Evolutionary conservation across 495 filamentous ascomycete species (phyloP).

Genomic region (Penicillium arizonense): DNA sequence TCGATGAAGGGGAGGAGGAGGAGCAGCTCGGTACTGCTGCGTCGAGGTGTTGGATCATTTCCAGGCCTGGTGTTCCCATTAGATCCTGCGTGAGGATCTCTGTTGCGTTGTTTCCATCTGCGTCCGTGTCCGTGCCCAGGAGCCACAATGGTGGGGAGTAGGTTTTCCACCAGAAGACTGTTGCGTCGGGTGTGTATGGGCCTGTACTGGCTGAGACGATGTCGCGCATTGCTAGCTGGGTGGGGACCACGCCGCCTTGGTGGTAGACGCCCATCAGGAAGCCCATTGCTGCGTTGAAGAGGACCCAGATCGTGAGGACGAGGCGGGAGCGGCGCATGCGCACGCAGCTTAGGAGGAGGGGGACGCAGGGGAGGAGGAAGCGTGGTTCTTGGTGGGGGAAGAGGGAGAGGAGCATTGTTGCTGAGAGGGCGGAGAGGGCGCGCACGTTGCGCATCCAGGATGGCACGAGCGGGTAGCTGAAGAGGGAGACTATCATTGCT

Average conservation of each 20-base stretch:
- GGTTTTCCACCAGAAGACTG: constrained; percentile 94
- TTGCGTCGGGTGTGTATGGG: constrained; percentile 47
- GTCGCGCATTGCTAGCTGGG: constrained; percentile 58
- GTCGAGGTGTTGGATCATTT: constrained; percentile 59
- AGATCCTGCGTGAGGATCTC: constrained; percentile 69
- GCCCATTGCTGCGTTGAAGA: constrained; percentile 79
- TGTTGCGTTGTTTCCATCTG: constrained; percentile 22
- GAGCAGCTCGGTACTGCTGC: constrained; percentile 54
- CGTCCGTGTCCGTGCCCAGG: constrained; percentile 68
- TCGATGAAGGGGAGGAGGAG: constrained; percentile 40
- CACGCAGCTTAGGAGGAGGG: constrained; percentile 82
- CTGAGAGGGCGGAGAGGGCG: constrained; percentile 74
- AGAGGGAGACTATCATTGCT: constrained; percentile 58
- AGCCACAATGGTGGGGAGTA: constrained; percentile 94
- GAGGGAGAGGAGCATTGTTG: constrained; percentile 72
- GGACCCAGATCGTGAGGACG: constrained; percentile 71
- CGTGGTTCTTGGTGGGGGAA: constrained; percentile 95
- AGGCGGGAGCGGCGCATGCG: constrained; percentile 61
- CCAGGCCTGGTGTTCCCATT: constrained; percentile 70
- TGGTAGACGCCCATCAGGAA: constrained; percentile 90
- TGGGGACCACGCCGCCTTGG: constrained; percentile 87
- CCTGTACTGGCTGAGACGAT: constrained; percentile 28
- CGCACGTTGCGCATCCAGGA: constrained; percentile 50
- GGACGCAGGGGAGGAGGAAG: constrained; percentile 85
- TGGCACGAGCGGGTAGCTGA: constrained; percentile 48